Evolutionary conservation across 129 eudicot genomes (phyloP), one percentile per base, ranked within the genome.

Genomic region (Glebionis coronaria): DNA sequence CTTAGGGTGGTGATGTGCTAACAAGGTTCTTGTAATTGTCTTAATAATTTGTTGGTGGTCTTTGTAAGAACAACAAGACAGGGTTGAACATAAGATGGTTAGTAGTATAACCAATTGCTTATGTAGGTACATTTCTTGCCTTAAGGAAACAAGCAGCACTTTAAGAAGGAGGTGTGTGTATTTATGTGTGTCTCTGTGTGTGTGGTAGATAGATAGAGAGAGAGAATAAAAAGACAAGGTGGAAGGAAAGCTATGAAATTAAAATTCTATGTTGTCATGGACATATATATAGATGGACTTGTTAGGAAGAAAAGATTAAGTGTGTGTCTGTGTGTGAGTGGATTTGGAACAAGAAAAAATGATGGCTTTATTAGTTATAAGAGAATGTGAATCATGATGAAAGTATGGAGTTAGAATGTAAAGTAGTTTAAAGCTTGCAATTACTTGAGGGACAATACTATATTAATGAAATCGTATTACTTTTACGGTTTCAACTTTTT

Each of bases 121-220:
- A 47, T 15, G 70, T 49, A 73, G 68, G 73, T 66, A 45, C 93
- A 86, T 86, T 72, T 76, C 53, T 68, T 45, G 78, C 46, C 16
- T 50, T 31, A 60, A 60, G 14, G 38, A 47, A 21, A 58, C 46
- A 44, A 42, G 50, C 51, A 42, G 50, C 59, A 20, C 21, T 20
- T 23, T 19, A 25, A 45, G 64, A 35, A 35, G 8, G 42, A 35
- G 42, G 0, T 29, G 38, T 29, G 38, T 29, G 38, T 29, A 5
- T 29, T 0, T 29, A 4, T 29, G 0, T 29, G 38, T 29, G 38
- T 29, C 6, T 28, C 5, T 29, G 31, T 3, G 35, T 29, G 35
- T 29, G 31, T 28, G 35, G 35, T 31, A 63, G 35, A 47, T 13
- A 63, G 9, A 49, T 16, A 71, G 50, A 63, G 44, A 51, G 65